Evolutionary conservation across 257 asterid genomes (phyloP), one percentile per base, ranked within the genome.

Genomic region (Gynochthodes officinalis): DNA sequence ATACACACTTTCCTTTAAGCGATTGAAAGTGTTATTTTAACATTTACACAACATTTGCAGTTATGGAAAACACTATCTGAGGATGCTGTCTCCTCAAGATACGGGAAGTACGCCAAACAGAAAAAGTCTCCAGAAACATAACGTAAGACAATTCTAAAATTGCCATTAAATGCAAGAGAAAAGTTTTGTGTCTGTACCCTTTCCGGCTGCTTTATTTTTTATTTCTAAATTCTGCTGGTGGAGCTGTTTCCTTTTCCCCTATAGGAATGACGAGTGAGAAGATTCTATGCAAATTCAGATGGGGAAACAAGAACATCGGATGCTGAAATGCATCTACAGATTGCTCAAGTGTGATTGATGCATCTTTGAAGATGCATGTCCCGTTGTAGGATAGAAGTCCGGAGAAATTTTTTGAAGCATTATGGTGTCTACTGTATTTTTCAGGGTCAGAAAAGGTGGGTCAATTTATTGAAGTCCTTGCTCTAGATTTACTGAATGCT

Each of bases 51-150:
- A 49, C 53, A 54, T 81, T 75, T 76, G 67, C 84, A 93, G 98
- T 64, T 86, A 42, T 92, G 95, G 98, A 85, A 90, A 77, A 55
- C 83, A 43, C 76, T 78, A 40, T 75, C 94, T 14, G 96, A 90
- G 16, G 87, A 68, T 40, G 90, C 82, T 25, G 77, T 90, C 61
- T 77, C 75, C 33, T 74, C 76, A 66, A 87, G 84, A 79, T 93
- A 77, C 46, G 90, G 85, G 6, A 74, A 69, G 48, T 67, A 25
- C 16, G 35, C 63, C 19, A 74, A 74, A 13, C 58, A 69, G 75
- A 74, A 49, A 4, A 48, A 49, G 14, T 33, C 81, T 21, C 30
- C 60, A 28, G 25, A 23, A 64, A 44, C 67, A 35, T 71, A 73
- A 76, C 7, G 28, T 15, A 43, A 63, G 67, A 33, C 62, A 55